Base-by-base conservation (phyloP, 257 asterid species). In the Coffea eugenioides region DNA sequence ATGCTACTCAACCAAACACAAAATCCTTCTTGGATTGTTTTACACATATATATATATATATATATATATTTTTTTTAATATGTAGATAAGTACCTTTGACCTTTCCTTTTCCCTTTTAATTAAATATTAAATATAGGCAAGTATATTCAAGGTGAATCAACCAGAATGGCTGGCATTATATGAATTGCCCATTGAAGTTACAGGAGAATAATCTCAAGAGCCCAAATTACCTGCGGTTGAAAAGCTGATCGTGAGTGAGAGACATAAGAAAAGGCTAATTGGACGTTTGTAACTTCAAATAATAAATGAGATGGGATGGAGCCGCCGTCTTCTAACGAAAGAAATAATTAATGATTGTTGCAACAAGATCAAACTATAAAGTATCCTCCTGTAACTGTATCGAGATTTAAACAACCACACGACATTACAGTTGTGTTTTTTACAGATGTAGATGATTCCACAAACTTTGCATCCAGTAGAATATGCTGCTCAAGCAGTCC, bases 371-470 rank as follows among this genome's bases (percentile, higher is more conserved):
- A 57, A 59, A 3, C 2, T 66, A 76, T 41, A 43, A 71, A 59
- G 56, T 15, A 43, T 20, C 34, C 27, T 46, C 18, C 25, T 61
- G 27, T 45, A 4, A 39, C 2, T 23, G 70, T 52, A 54, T 16
- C 65, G n/a, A n/a, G 49, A 49, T 73, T 3, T 75, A 43, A 69
- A 80, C 69, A 46, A 74, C 54, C 48, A 73, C 68, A 46, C 23
- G 27, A 79, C 54, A 39, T 73, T 69, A 74, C 73, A 71, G 11
- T 6, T 39, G 31, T 14, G 5, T 21, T 69, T 45, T 73, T n/a
- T n/a, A n/a, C n/a, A n/a, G n/a, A n/a, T n/a, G n/a, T n/a, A n/a
- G n/a, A n/a, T n/a, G n/a, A n/a, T 23, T 43, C 67, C 69, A 23
- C 23, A 73, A 73, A 11, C 31, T 54, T 76, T 61, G 46, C 25